phyloP scores from a whole-genome alignment of 169 alveolate species.

The Plasmodium gonderi region DNA sequence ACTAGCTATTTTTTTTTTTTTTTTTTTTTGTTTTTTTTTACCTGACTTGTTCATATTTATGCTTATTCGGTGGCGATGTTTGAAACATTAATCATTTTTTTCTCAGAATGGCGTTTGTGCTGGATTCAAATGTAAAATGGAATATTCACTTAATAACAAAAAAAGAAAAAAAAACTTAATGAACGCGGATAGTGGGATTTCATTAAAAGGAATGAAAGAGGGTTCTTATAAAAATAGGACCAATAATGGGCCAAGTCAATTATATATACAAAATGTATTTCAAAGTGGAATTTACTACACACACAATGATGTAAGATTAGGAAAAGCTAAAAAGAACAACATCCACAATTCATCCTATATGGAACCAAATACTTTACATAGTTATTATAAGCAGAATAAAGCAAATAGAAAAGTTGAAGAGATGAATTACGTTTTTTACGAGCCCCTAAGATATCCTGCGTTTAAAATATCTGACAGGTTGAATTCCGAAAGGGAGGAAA shows the following conservation, averaged over 20 bases:
- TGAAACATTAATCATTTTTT: neutral
- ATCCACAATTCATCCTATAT: neutral
- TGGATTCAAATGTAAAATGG: slow-evolving; percentile 22
- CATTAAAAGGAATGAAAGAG: slow-evolving; percentile 33
- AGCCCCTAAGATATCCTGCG: slow-evolving; percentile 55
- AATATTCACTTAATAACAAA: slow-evolving; percentile 6
- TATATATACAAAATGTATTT: neutral
- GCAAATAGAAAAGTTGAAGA: neutral
- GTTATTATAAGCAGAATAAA: neutral
- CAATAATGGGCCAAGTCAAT: neutral
- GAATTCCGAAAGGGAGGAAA: neutral
- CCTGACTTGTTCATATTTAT: slow-evolving; percentile 10
- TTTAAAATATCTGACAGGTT: slow-evolving; percentile 31
- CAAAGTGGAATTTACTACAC: neutral
- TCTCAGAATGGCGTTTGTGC: neutral
- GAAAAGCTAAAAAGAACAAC: neutral
- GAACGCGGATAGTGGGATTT: neutral
- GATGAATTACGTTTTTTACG: slow-evolving; percentile 17
- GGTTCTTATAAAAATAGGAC: neutral
- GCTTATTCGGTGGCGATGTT: neutral
- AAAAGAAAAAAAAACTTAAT: neutral
- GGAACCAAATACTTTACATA: neutral
- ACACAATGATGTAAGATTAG: neutral
- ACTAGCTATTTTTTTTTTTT: neutral
- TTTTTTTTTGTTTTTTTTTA: neutral